phyloP scores from a whole-genome alignment of 345 rosid genomes.

The Eucalyptus sp. region DNA sequence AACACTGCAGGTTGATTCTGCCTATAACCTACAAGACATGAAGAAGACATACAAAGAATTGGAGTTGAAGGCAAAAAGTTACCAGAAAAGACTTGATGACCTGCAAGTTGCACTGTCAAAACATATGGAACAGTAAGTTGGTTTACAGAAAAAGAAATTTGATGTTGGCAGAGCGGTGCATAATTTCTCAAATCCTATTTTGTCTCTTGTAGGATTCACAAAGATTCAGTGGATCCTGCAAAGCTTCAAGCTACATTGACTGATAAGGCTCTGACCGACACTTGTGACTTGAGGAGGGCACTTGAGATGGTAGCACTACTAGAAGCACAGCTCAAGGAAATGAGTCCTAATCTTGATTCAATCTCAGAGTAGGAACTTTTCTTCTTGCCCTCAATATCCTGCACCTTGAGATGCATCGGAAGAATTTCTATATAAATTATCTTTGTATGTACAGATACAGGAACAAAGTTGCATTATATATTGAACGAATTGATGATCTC shows the following conservation, averaged over 20 bases:
- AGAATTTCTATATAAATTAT: neutral
- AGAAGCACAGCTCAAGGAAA: slow-evolving; percentile 86
- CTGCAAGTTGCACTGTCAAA: slow-evolving; percentile 50
- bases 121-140: slow-evolving; percentile 86
- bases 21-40: slow-evolving; percentile 69
- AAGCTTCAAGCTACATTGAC: slow-evolving; percentile 76
- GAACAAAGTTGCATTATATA: slow-evolving; percentile 54
- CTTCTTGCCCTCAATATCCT: neutral
- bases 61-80: slow-evolving; percentile 72
- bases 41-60: slow-evolving; percentile 59
- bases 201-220: slow-evolving; percentile 60
- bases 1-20: slow-evolving; percentile 71
- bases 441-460: slow-evolving; percentile 43
- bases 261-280: slow-evolving; percentile 39
- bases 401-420: neutral
- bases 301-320: slow-evolving; percentile 72
- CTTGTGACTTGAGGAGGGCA: slow-evolving; percentile 56
- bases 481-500: slow-evolving; percentile 75
- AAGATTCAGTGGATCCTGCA: slow-evolving; percentile 79
- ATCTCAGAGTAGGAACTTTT: slow-evolving; percentile 61
- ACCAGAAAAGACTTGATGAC: slow-evolving; percentile 71
- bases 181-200: neutral
- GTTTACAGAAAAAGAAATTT: neutral
- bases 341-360: slow-evolving; percentile 97
- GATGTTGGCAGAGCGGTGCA: neutral